Conservation (phyloP, 2,329 filamentous ascomycete genomes). For the Aspergillus brasiliensis region DNA sequence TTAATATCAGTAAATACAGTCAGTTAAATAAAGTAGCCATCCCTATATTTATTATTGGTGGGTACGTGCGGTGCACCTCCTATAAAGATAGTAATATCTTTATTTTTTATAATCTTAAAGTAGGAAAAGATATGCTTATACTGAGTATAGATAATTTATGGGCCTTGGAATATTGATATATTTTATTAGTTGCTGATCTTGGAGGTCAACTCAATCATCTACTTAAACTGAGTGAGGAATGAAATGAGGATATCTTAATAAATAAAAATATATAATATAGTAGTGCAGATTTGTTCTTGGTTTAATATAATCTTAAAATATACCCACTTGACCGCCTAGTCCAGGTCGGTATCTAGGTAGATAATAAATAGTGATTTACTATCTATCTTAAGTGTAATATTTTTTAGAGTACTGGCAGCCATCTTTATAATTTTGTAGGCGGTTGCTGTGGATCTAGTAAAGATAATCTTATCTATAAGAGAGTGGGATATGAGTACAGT, state of each 20-base stretch:
- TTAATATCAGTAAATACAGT: constrained; percentile 42
- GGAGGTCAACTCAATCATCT: constrained; percentile 36
- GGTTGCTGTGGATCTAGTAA: constrained; percentile 74
- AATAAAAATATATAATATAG: constrained; percentile 59
- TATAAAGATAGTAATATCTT: constrained; percentile 41
- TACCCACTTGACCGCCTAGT: constrained; percentile 54
- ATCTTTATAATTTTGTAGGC: constrained; percentile 75
- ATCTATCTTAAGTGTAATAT: constrained; percentile 63
- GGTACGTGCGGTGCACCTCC: constrained; percentile 40
- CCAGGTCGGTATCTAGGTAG: constrained; percentile 61
- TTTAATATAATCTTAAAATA: constrained; percentile 60
- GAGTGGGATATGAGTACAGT: constrained; percentile 68
- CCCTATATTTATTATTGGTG: constrained; percentile 32
- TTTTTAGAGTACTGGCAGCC: constrained; percentile 66
- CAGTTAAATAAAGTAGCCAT: constrained; percentile 45
- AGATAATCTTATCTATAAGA: constrained; percentile 74
- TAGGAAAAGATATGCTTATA: constrained; percentile 48
- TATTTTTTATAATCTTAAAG: constrained; percentile 45
- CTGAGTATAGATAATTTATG: constrained; percentile 49
- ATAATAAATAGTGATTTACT: constrained; percentile 61
- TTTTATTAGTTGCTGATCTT: constrained; percentile 48
- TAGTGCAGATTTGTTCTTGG: constrained; percentile 62
- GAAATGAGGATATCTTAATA: constrained; percentile 55
- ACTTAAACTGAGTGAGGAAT: constrained; percentile 42
- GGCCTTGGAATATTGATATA: constrained; percentile 46